These are phyloP conservation scores for Primulina huaijiensis DNA, from an alignment of 257 asterid species.

Conservation along the genomic window DNA sequence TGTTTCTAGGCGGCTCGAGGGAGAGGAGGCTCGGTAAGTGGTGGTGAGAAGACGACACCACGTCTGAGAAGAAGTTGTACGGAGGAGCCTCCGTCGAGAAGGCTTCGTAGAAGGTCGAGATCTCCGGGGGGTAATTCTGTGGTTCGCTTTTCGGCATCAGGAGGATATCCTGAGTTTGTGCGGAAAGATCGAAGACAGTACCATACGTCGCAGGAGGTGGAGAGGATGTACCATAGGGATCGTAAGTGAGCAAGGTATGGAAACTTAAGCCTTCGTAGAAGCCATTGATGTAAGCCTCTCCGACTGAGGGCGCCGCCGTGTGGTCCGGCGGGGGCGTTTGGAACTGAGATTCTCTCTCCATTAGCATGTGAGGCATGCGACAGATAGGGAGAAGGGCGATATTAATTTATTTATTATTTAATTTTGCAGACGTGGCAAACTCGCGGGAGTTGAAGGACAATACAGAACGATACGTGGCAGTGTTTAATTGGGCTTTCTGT, in stretches of 20 bases:
- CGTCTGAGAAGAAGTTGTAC: constrained; percentile 36
- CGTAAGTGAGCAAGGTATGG: constrained; percentile 37
- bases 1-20: constrained; percentile 31
- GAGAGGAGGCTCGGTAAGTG: constrained; percentile 38
- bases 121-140: not conserved
- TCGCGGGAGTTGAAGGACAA: constrained; percentile 1
- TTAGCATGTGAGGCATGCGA: not conserved
- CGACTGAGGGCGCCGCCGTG: constrained; percentile 23
- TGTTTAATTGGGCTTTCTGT: constrained; percentile 17
- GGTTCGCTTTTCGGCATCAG: constrained; percentile 31
- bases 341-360: constrained; percentile 34
- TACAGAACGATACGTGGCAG: constrained; percentile 21
- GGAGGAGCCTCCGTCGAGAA: constrained; percentile 24
- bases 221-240: not conserved
- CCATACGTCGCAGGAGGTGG: not conserved
- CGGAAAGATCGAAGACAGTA: not conserved
- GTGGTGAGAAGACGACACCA: constrained; percentile 21
- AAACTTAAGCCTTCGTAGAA: constrained; percentile 42
- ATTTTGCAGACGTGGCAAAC: constrained; percentile 28
- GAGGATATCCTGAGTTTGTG: constrained; percentile 22
- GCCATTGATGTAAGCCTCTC: constrained; percentile 44
- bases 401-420: too few relatives aligned
- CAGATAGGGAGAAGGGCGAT: not conserved
- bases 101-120: constrained; percentile 21
- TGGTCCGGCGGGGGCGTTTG: constrained; percentile 11